Percentiles rank a stretch among this genome's conserved stretches.
Conservation (phyloP, 164 flowering plant genomes). For the Chimonanthus salicifolius region DNA sequence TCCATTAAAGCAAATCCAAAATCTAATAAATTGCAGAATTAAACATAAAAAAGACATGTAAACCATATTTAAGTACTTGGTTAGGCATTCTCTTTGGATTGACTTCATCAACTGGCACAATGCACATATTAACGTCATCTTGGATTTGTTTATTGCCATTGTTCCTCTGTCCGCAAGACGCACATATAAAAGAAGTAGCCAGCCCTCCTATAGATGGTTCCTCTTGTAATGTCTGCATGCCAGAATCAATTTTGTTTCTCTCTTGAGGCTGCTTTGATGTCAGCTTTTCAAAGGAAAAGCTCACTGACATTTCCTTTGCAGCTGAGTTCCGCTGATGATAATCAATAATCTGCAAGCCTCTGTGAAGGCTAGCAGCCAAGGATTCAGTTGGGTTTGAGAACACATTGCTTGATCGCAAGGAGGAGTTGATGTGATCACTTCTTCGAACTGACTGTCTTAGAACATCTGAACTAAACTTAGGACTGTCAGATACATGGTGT, state of each 20-base stretch:
- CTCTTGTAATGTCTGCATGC: constrained; percentile 39
- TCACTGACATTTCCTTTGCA: constrained; percentile 41
- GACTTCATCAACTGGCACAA: constrained; percentile 29
- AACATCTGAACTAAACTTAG: constrained; percentile 24
- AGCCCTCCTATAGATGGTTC: constrained; percentile 20
- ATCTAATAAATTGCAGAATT: not conserved
- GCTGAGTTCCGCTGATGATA: constrained; percentile 59
- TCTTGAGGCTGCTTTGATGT: constrained; percentile 45
- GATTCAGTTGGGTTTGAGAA: constrained; percentile 66
- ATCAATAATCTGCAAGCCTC: constrained; percentile 86
- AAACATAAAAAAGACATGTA: not conserved
- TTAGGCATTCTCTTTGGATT: constrained; percentile 12
- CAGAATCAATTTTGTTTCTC: constrained; percentile 40
- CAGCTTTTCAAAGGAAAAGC: constrained; percentile 82
- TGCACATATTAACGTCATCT: constrained; percentile 46
- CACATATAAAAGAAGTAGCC: constrained; percentile 41
- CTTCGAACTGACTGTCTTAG: constrained; percentile 37
- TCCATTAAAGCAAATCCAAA: constrained; percentile 6
- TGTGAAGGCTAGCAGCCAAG: constrained; percentile 87
- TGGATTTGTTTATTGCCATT: constrained; percentile 27
- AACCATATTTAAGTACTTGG: constrained; percentile 21
- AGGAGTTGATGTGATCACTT: constrained; percentile 42
- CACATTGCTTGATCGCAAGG: constrained; percentile 57
- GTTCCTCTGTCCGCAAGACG: constrained; percentile 43
- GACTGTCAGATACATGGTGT: constrained; percentile 27